Base-by-base conservation (phyloP, 805 yeast species). In the Alloascoidea hylecoeti region DNA sequence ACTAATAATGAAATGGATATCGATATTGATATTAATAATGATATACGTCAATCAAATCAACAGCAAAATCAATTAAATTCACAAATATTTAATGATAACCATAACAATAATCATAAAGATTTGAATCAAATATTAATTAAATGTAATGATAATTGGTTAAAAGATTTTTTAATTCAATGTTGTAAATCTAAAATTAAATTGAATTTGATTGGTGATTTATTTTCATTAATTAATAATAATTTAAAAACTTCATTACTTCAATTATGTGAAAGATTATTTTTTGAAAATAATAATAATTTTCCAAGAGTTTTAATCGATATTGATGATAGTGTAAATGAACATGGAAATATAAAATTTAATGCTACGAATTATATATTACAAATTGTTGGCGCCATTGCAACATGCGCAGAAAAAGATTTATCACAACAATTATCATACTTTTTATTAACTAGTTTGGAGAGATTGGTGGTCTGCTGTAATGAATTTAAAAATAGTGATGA, bases 61-160 rank as follows among this genome's bases (percentile, higher is more conserved):
- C n/a, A n/a, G n/a, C 33, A 41, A 19, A 44, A 41, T 15, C 33
- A 39, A 15, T 35, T 39, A 5, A 41, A 42, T 28, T 33, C 38
- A 6, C 40, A 39, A 16, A n/a, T n/a, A n/a, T n/a, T n/a, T n/a
- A n/a, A n/a, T n/a, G n/a, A n/a, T n/a, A n/a, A n/a, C n/a, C n/a
- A n/a, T n/a, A n/a, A n/a, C n/a, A n/a, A n/a, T n/a, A n/a, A n/a
- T n/a, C n/a, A n/a, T n/a, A n/a, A n/a, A n/a, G n/a, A n/a, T n/a
- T n/a, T n/a, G n/a, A n/a, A n/a, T n/a, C n/a, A n/a, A n/a, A n/a
- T n/a, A n/a, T 33, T 40, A 16, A 40, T 40, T n/a, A 40, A 44
- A 17, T 15, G 38, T 4, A 23, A n/a, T 23, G 30, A 23, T 9
- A 23, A 9, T 9, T 9, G 30, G 9, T 23, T 23, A 23, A 23